Evolutionary conservation across 148 eudicot species (phyloP).

Genomic region (Vaccinium corymbosum): DNA sequence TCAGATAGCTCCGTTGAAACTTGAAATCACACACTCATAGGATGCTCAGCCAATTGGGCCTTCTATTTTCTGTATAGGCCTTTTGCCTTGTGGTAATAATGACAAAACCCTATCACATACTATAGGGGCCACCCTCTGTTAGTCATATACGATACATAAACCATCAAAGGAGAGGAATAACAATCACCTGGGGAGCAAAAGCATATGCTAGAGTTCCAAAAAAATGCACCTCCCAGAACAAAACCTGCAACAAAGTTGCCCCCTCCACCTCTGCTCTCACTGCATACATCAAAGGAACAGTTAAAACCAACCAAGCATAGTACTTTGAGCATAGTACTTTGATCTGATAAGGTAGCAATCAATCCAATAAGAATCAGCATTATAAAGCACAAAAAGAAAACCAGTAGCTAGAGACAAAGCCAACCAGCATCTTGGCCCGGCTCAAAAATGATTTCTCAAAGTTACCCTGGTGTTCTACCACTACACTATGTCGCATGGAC

Average conservation of each 20-base stretch:
- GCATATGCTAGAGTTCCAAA: conserved; percentile 74
- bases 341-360: not conserved
- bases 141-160: not conserved
- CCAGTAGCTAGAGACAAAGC: not conserved
- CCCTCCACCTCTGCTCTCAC: conserved; percentile 51
- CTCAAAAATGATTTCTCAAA: not conserved
- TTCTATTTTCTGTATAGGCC: not conserved
- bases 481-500: not conserved
- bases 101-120: not conserved
- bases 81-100: not conserved
- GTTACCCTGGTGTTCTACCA: not conserved
- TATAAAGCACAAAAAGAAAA: not conserved
- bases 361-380: not conserved
- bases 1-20: not conserved
- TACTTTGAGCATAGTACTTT: not conserved
- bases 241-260: conserved; percentile 78
- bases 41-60: not conserved
- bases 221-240: conserved; percentile 78
- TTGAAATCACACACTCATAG: not conserved
- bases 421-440: not conserved
- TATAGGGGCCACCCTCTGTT: not conserved
- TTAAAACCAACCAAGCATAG: not conserved
- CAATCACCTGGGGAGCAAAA: conserved; percentile 86
- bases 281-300: conserved; percentile 27
- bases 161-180: not conserved